Base-by-base conservation (phyloP, 2,329 filamentous ascomycete species). In the Pseudohalonectria lignicola region DNA sequence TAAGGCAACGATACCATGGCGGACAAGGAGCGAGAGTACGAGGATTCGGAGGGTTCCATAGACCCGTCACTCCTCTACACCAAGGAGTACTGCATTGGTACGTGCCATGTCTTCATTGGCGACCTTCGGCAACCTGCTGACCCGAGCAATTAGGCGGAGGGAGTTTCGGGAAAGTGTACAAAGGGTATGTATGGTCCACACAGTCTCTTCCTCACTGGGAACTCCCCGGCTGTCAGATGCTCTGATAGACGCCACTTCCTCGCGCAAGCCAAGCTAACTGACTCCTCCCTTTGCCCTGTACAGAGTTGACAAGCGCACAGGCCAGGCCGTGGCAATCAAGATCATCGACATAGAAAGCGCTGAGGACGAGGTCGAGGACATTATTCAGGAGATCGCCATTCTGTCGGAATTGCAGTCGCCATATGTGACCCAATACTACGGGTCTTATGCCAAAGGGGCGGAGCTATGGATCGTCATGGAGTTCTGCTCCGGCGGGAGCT, bases 391-490 rank as follows among this genome's bases (percentile, higher is more conserved):
- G 64, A 96, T 98, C 49, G 87, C 90, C 48, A 96, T 98, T 51
- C 72, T 98, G 39, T 94, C 92, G 23, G 90, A 94, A 61, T 76
- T 98, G 47, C 86, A 93, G 62, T 96, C 90, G 15, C 87, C 87
- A 15, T 94, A 93, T 55, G 90, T 96, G 45, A 98, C 92, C 29
- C 92, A 93, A 60, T 98, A 98, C 67, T 87, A 94, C 64, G 92
- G 92, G 48, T 95, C 90, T 40, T 96, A 92, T 55, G 78, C 94
- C 49, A 94, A 94, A 54, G 92, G 90, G 18, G 92, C 88, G 3
- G 86, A 96, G 64, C 66, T 98, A 52, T 98, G 92, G 92, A 98
- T 98, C 50, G 87, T 96, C 58, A 98, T 98, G 92, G 92, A 98
- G 61, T 98, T 92, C 54, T 98, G 92, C 61, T 88, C 90, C 1